phyloP scores from a whole-genome alignment of 192 early-diverging fungal species.

The Gonapodya prolifera region DNA sequence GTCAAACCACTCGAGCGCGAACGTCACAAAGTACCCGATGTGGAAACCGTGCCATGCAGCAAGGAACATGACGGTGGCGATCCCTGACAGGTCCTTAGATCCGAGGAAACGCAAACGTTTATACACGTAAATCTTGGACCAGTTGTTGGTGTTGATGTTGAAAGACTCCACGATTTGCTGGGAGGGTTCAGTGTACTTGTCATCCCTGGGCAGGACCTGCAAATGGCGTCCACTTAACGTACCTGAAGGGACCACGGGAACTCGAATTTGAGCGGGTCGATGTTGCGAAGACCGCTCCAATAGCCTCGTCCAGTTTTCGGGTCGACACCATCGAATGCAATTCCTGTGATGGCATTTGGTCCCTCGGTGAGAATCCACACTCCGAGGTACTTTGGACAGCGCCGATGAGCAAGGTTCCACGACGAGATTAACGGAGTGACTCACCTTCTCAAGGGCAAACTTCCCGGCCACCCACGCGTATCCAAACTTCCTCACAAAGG shows the following conservation, averaged over 20 bases:
- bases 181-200: too few species aligned
- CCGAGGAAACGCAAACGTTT: conserved; percentile 36
- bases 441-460: background rate
- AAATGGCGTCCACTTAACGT: too few species aligned
- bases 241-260: background rate
- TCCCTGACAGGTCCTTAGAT: conserved; percentile 37
- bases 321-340: conserved; percentile 36
- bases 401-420: too few species aligned
- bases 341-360: conserved; percentile 35
- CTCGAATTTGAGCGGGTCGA: background rate
- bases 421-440: too few species aligned
- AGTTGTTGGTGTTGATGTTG: conserved; percentile 53
- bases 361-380: conserved; percentile 48
- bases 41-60: conserved; percentile 53
- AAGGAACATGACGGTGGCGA: conserved; percentile 32
- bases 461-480: background rate
- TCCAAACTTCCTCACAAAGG: background rate
- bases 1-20: conserved; percentile 40
- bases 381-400: conserved; percentile 34
- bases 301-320: background rate
- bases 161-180: conserved; percentile 35
- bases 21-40: conserved; percentile 39
- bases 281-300: background rate
- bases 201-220: too few species aligned
- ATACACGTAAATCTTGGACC: conserved; percentile 49